phyloP scores from a whole-genome alignment of 2,329 filamentous ascomycete genomes.

The Xylariaceae sp. region DNA sequence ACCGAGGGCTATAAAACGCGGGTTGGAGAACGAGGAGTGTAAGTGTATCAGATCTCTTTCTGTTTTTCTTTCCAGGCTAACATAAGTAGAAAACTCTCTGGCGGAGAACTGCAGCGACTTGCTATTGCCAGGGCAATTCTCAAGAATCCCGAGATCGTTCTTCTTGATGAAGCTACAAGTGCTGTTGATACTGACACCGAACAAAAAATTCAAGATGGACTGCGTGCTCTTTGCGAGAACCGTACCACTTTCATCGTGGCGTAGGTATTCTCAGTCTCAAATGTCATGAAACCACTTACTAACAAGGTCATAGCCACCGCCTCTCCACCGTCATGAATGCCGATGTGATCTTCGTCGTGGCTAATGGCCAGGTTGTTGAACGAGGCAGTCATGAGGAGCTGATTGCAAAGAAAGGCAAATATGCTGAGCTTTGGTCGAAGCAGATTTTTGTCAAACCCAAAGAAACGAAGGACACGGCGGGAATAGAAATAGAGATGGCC shows the following conservation, averaged over 20 bases:
- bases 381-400: conserved; percentile 60
- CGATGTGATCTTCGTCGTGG: conserved; percentile 64
- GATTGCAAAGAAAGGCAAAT: conserved; percentile 57
- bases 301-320: conserved; percentile 50
- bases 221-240: conserved; percentile 55
- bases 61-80: conserved; percentile 12
- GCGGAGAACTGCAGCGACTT: conserved; percentile 64
- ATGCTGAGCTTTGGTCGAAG: conserved; percentile 64
- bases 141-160: conserved; percentile 70
- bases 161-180: conserved; percentile 77
- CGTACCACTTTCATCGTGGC: conserved; percentile 68
- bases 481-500: not conserved
- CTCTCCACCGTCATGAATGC: conserved; percentile 70
- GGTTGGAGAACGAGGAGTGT: conserved; percentile 52
- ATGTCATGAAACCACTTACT: conserved; percentile 6
- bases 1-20: conserved; percentile 52
- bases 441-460: conserved; percentile 55
- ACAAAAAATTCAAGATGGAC: conserved; percentile 62
- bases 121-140: conserved; percentile 70
- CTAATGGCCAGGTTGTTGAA: conserved; percentile 61
- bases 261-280: conserved; percentile 35
- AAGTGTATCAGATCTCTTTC: conserved; percentile 20
- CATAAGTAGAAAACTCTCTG: conserved; percentile 55
- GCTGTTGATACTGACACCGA: conserved; percentile 71
- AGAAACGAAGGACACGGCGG: conserved; percentile 34